Conservation (phyloP, 345 rosid species). For the Eucalyptus marginata region DNA sequence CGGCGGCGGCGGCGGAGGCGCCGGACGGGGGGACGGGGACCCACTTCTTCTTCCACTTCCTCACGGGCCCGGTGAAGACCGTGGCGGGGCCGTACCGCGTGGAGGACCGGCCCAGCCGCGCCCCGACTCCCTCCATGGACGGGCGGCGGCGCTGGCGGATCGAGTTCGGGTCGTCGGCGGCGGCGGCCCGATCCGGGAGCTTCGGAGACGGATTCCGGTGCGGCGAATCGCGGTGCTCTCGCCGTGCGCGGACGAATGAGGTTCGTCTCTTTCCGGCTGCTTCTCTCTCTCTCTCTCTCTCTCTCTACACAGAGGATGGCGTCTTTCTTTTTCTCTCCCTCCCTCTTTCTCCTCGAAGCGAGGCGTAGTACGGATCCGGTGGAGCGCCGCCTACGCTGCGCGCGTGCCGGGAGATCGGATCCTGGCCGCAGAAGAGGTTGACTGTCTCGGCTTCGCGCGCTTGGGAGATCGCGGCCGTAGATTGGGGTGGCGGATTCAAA, state of each 20-base stretch:
- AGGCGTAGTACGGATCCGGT: neutral
- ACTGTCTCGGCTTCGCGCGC: neutral
- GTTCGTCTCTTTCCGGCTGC: neutral
- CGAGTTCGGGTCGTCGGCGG: neutral
- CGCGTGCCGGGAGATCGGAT: neutral
- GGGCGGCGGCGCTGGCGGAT: neutral
- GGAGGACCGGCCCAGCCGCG: conserved; percentile 91
- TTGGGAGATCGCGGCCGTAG: neutral
- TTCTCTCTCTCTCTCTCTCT: neutral
- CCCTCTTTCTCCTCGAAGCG: neutral
- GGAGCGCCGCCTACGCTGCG: neutral
- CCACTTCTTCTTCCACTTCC: conserved; percentile 99
- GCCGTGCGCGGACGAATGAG: neutral
- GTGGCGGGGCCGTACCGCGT: conserved; percentile 95
- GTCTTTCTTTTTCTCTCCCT: neutral
- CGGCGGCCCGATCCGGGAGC: neutral
- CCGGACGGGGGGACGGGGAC: conserved; percentile 57
- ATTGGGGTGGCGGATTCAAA: neutral
- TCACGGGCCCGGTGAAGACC: conserved; percentile 89
- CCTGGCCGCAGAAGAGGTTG: neutral
- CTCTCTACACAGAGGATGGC: neutral
- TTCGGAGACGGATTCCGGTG: neutral
- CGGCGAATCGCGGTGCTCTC: neutral
- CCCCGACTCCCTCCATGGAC: conserved; percentile 96
- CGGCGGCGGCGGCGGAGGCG: neutral